phyloP scores from a whole-genome alignment of 108 stramenopile genomes.

The Cyclotella choctawhatcheeana region DNA sequence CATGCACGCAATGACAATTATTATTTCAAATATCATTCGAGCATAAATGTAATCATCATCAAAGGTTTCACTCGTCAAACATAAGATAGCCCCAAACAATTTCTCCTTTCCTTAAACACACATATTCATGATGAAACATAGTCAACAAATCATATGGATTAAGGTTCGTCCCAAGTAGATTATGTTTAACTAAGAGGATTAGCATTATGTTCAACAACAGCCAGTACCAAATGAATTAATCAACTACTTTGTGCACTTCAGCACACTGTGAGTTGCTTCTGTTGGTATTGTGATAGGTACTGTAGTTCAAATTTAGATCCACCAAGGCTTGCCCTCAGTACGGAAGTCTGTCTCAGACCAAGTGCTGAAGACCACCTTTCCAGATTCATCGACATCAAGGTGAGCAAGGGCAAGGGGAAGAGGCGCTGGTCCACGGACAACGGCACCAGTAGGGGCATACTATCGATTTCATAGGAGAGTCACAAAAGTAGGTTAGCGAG shows the following conservation, averaged over 20 bases:
- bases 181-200: constrained; percentile 15
- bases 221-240: background rate
- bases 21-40: no score
- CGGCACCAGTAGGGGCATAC: constrained; percentile 93
- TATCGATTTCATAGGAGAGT: no score
- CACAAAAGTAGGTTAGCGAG: no score
- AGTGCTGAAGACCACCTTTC: constrained; percentile 89
- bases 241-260: background rate
- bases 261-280: background rate
- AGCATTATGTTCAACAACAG: constrained; percentile 31
- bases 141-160: no score
- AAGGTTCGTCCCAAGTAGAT: no score
- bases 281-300: background rate
- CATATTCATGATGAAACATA: no score
- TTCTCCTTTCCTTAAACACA: no score
- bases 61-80: no score
- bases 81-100: no score
- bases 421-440: constrained; percentile 97
- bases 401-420: constrained; percentile 96
- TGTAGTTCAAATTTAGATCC: constrained; percentile 70
- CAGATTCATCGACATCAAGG: constrained; percentile 80
- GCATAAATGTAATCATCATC: no score
- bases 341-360: constrained; percentile 98
- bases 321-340: constrained; percentile 95
- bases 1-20: no score